Percentiles rank a stretch among this genome's conserved stretches.
Evolutionary conservation across 2,329 filamentous ascomycete species (phyloP).

Genomic region (Aspergillus sp.): DNA sequence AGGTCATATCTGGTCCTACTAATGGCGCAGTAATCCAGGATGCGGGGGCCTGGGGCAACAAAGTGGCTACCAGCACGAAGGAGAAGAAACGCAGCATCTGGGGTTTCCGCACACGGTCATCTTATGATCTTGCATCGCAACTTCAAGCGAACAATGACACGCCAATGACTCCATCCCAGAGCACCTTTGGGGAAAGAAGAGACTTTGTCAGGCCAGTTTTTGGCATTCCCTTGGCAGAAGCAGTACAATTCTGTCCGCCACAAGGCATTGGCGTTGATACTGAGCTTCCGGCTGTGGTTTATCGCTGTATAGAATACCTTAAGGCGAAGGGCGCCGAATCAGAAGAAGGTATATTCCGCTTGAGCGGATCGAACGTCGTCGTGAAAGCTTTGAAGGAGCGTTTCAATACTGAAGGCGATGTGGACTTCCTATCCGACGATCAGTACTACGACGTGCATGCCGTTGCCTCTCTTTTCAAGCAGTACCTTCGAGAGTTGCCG

Average conservation of each 20-base stretch:
- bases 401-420: constrained; percentile 89
- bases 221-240: constrained; percentile 79
- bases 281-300: constrained; percentile 80
- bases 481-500: constrained; percentile 89
- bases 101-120: constrained; percentile 65
- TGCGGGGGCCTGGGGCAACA: constrained; percentile 81
- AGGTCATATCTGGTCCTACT: constrained; percentile 76
- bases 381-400: constrained; percentile 88
- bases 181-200: constrained; percentile 44
- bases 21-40: constrained; percentile 84
- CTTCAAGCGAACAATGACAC: constrained; percentile 31
- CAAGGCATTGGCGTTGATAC: constrained; percentile 64
- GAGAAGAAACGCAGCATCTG: constrained; percentile 76
- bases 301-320: constrained; percentile 91
- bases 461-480: constrained; percentile 87
- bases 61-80: constrained; percentile 61
- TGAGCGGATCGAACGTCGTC: constrained; percentile 94
- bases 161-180: constrained; percentile 49
- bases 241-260: constrained; percentile 76
- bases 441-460: constrained; percentile 95
- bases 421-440: constrained; percentile 74
- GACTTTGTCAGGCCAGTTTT: constrained; percentile 71
- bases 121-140: constrained; percentile 57
- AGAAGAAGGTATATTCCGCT: constrained; percentile 93
- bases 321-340: constrained; percentile 73